A percentile compares a stretch with the other conserved stretches of the same genome.
These are phyloP conservation scores for Fusarium denticulatum DNA, from an alignment of 2,329 filamentous ascomycete genomes.

Conservation along the genomic window DNA sequence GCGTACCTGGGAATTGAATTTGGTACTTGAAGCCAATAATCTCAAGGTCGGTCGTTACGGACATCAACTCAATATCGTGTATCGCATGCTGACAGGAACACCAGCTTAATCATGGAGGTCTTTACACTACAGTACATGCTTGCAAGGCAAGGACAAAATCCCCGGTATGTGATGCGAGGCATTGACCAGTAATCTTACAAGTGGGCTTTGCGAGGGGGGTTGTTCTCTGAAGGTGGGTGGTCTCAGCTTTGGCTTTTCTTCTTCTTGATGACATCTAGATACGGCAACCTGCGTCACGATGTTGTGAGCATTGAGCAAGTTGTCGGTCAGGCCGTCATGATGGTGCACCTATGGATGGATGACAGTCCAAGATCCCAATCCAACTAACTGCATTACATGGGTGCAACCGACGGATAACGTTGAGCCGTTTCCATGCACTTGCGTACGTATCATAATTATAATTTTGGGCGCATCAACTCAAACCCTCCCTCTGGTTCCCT, in stretches of 20 bases:
- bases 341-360: not conserved
- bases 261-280: conserved; percentile 2
- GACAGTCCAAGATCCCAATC: not conserved
- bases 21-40: conserved; percentile 12
- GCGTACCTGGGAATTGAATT: conserved; percentile 10
- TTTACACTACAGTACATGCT: not conserved
- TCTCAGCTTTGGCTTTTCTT: conserved; percentile 35
- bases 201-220: conserved; percentile 30
- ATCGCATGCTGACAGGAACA: conserved; percentile 1
- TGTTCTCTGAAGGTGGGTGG: conserved; percentile 20
- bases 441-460: not conserved
- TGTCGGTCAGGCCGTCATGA: conserved; percentile 15
- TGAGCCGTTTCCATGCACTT: conserved; percentile 16
- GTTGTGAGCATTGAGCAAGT: conserved; percentile 12
- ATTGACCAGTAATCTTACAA: conserved; percentile 44
- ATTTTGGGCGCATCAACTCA: conserved; percentile 3
- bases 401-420: conserved; percentile 18
- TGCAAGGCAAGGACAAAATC: not conserved
- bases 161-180: conserved; percentile 29
- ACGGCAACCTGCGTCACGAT: conserved; percentile 13
- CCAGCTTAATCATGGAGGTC: conserved; percentile 7
- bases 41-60: not conserved
- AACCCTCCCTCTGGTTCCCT: conserved; percentile 1
- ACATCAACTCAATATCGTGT: conserved; percentile 4
- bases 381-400: conserved; percentile 15